Evolutionary conservation across 2,329 filamentous ascomycete species (phyloP).

Genomic region (Macrophomina tecta): DNA sequence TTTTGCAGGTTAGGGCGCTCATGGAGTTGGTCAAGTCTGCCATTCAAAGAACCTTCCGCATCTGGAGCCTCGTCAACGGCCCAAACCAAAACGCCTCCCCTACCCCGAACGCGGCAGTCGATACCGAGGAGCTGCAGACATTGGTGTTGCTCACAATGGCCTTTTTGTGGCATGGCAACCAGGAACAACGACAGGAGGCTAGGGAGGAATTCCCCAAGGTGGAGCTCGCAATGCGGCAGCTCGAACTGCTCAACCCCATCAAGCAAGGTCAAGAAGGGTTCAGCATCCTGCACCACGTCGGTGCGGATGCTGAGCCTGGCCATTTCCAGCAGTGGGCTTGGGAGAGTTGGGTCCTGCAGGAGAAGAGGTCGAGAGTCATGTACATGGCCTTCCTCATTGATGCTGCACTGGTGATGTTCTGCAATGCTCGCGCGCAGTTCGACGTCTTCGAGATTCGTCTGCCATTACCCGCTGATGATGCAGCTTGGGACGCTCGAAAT

Average conservation of each 20-base stretch:
- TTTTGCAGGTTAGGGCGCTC: slow-evolving; percentile 69
- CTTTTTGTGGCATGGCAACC: slow-evolving; percentile 73
- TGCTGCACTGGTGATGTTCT: slow-evolving; percentile 70
- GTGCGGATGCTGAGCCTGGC: slow-evolving; percentile 35
- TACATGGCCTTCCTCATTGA: slow-evolving; percentile 70
- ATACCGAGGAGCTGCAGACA: slow-evolving; percentile 71
- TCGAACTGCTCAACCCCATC: slow-evolving; percentile 63
- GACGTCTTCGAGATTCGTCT: slow-evolving; percentile 69
- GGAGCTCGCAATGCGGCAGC: slow-evolving; percentile 62
- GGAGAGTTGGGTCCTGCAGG: slow-evolving; percentile 72
- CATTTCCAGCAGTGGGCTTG: slow-evolving; percentile 63
- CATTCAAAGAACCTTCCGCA: slow-evolving; percentile 61
- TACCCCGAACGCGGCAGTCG: slow-evolving; percentile 45
- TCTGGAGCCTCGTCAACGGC: slow-evolving; percentile 51
- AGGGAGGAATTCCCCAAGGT: slow-evolving; percentile 64
- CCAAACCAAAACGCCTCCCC: slow-evolving; percentile 45
- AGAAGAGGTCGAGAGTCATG: slow-evolving; percentile 70
- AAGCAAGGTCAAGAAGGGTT: slow-evolving; percentile 54
- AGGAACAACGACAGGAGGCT: slow-evolving; percentile 68
- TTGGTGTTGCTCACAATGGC: slow-evolving; percentile 67
- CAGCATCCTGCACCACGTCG: slow-evolving; percentile 68
- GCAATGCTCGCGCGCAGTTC: slow-evolving; percentile 70
- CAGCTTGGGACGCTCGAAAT: slow-evolving; percentile 72
- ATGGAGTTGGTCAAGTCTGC: slow-evolving; percentile 68
- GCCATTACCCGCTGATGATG: slow-evolving; percentile 75